Base-by-base conservation (phyloP, 371 early-diverging fungal species). In the Lichtheimia ornata region DNA sequence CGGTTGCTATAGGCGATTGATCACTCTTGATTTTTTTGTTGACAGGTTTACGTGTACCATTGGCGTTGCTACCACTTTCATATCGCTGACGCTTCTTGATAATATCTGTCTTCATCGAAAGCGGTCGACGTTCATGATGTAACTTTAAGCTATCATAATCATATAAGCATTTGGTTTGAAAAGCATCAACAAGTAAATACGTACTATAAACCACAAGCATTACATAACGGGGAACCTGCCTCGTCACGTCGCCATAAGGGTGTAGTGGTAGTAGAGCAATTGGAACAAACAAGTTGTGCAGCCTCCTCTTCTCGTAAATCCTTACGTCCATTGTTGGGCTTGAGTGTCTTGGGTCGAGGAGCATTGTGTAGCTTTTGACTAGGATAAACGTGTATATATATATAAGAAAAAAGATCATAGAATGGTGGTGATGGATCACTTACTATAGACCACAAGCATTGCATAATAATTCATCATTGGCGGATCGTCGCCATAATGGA, bases 381-480 rank as follows among this genome's bases (percentile, higher is more conserved):
- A 35, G n/a, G 5, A 47, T 17, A 47, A n/a, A n/a, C n/a, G n/a
- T 43, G 3, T n/a, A 43, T 28, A 20, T 47, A 14, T 50, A 12
- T 7, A 5, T 58, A 14, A 50, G 20, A 35, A 24, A 17, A 18
- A 20, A 18, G 3, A 2, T 20, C 4, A 40, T 9, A 18, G n/a
- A 30, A 50, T 15, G n/a, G 20, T 22, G 4, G 15, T 12, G 24
- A 15, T 11, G 12, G 25, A 43, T 15, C 4, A 77, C 76, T 83
- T 77, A 89, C 75, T 97, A 98, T 56, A 98, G 76, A 15, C 97
- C 97, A 69, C 98, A 98, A 2, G 97, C 97, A 73, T 97, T 98
- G 82, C 98, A 98, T 49, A 97, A 77, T 43, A 85, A 77, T 50
- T 90, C 84, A 20, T 91, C 94, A 49, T 52, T 53, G 2, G 30